Base-by-base conservation (phyloP, 139 green algal species). In the Chara braunii region DNA sequence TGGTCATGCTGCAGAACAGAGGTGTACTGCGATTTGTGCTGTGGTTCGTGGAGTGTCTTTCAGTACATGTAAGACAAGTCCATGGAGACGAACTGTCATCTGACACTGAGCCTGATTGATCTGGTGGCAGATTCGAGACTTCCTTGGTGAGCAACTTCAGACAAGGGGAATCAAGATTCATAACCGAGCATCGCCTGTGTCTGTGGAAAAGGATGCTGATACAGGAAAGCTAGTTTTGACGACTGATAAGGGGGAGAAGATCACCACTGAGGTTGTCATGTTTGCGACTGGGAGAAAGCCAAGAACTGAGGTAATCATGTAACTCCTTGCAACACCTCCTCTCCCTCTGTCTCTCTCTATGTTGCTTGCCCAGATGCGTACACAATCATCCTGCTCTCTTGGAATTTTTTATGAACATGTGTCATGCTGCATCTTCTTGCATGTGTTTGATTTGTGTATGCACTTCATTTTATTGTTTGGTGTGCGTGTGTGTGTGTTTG, bases 231-330 rank as follows among this genome's bases (percentile, higher is more conserved):
- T 74, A 8, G 51, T 35, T n/a, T 43, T 91, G 7, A 63, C 60
- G 30, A 73, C 42, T 14, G 51, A 51, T 2, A 44, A 24, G 3
- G 77, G 72, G 3, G 33, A 78, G 48, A 7, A 11, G 29, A 64
- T 85, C 24, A 40, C 80, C 59, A 75, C 75, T 30, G 84, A 87
- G 65, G 34, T 82, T 31, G 87, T 96, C 32, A 84, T 94, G 80
- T 88, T 90, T 66, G 85, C 87, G 7, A 93, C 90, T 60, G 91
- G 91, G 3, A 78, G 91, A 28, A 74, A 76, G 12, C 89, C 91
- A 37, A 93, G 90, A 56, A 88, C 83, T 1, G 37, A 77, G 29
- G 66, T 55, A 70, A 55, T 24, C 8, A 35, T 11, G 7, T 24
- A 14, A 29, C 2, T n/a, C 18, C 22, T 44, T 0, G 12, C 14